Evolutionary conservation across 805 yeast genomes (phyloP).

Genomic region (Myxozyma mucilagina): DNA sequence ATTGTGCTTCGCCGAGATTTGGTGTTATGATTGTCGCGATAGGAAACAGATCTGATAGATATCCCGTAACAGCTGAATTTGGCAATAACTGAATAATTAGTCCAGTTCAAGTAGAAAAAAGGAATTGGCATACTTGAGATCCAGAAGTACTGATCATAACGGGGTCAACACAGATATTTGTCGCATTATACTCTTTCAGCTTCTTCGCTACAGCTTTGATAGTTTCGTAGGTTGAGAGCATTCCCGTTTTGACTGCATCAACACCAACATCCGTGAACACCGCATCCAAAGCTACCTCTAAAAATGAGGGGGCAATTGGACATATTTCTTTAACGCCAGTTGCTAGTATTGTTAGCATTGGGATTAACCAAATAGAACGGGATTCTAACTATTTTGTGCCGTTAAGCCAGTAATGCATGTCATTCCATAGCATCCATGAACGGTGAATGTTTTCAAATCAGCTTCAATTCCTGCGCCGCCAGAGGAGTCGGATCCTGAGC

Average conservation of each 20-base stretch:
- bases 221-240: conserved; percentile 59
- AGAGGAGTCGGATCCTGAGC: conserved; percentile 70
- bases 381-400: conserved; percentile 62
- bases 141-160: conserved; percentile 86
- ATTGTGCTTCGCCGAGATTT: conserved; percentile 64
- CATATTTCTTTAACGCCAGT: conserved; percentile 45
- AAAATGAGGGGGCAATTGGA: conserved; percentile 46
- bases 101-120: neutral
- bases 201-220: conserved; percentile 48
- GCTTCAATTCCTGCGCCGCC: conserved; percentile 96
- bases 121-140: conserved; percentile 38
- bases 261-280: conserved; percentile 61
- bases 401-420: conserved; percentile 79
- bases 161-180: conserved; percentile 69
- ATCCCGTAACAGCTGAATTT: conserved; percentile 47
- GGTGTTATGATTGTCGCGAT: conserved; percentile 70
- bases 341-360: conserved; percentile 35
- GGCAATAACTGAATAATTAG: conserved; percentile 47
- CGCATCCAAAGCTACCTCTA: conserved; percentile 53
- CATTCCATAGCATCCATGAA: conserved; percentile 72
- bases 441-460: conserved; percentile 74
- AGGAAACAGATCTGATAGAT: conserved; percentile 50
- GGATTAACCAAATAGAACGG: neutral
- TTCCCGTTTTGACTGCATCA: conserved; percentile 71
- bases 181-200: conserved; percentile 39